Percentiles rank a stretch among this genome's conserved stretches.
phyloP scores from a whole-genome alignment of 202 grass and related monocot species.

The Elaeis oleifera region DNA sequence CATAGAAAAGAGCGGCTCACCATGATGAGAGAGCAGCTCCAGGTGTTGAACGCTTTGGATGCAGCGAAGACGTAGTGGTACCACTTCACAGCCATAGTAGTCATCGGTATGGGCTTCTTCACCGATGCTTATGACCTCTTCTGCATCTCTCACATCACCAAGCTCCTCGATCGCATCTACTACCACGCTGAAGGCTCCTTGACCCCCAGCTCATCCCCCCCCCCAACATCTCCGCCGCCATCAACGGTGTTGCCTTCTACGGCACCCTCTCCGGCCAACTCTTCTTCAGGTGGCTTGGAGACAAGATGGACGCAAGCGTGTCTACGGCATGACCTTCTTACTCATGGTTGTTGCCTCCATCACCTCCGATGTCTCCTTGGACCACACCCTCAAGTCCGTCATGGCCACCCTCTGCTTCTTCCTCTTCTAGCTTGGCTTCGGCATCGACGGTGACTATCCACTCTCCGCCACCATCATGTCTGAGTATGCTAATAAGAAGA shows the following conservation, averaged over 20 bases:
- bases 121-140: conserved; percentile 94
- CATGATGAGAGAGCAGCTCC: conserved; percentile 26
- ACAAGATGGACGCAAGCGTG: conserved; percentile 57
- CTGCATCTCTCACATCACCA: conserved; percentile 84
- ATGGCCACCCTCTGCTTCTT: conserved; percentile 89
- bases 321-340: conserved; percentile 17
- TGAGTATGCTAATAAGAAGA: conserved; percentile 92
- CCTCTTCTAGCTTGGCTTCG: conserved; percentile 89
- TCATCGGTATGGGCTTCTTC: conserved; percentile 93
- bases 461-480: conserved; percentile 93
- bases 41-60: conserved; percentile 69
- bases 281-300: conserved; percentile 77
- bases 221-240: conserved; percentile 41
- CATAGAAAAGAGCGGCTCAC: too few relatives aligned
- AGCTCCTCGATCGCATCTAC: conserved; percentile 81
- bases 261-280: too few relatives aligned
- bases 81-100: conserved; percentile 83
- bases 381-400: conserved; percentile 14
- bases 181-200: conserved; percentile 41
- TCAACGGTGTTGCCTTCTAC: conserved; percentile 62
- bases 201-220: conserved; percentile 40
- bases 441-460: conserved; percentile 90
- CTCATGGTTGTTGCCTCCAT: conserved; percentile 51
- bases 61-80: conserved; percentile 87
- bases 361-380: conserved; percentile 15